These are phyloP conservation scores for Pseudogymnoascus sp. DNA, from an alignment of 2,329 filamentous ascomycete species.

Conservation along the genomic window DNA sequence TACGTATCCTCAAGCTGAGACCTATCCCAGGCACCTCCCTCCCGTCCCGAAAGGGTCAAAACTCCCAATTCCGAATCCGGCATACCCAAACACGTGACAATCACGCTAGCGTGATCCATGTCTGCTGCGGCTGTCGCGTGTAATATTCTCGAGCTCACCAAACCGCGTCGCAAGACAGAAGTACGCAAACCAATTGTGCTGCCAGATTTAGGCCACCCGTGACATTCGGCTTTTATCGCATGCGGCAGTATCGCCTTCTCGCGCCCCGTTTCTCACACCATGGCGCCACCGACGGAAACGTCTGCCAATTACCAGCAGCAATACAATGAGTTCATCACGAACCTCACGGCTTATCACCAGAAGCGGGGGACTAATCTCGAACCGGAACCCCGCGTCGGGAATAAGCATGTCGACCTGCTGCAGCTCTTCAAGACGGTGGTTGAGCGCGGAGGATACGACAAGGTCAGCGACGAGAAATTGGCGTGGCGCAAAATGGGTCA, in stretches of 20 bases:
- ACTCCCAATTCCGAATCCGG: neutral
- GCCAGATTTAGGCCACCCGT: constrained; percentile 6
- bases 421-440: constrained; percentile 73
- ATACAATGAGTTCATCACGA: constrained; percentile 70
- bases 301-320: constrained; percentile 38
- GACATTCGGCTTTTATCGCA: neutral
- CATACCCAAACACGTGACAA: neutral
- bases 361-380: constrained; percentile 74
- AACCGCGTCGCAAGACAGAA: constrained; percentile 7
- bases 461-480: constrained; percentile 73
- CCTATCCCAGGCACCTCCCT: neutral
- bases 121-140: constrained; percentile 7
- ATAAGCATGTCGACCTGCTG: constrained; percentile 66
- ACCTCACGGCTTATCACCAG: constrained; percentile 65
- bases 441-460: constrained; percentile 76
- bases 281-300: neutral
- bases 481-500: constrained; percentile 72
- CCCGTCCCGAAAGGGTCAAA: neutral
- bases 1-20: neutral
- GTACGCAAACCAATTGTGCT: constrained; percentile 5
- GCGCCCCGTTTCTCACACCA: neutral
- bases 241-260: constrained; percentile 4
- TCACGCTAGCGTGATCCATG: neutral
- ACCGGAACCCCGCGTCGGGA: constrained; percentile 71
- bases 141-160: constrained; percentile 7